phyloP scores from a whole-genome alignment of 176 grass and related monocot genomes.

The Raddia distichophylla region DNA sequence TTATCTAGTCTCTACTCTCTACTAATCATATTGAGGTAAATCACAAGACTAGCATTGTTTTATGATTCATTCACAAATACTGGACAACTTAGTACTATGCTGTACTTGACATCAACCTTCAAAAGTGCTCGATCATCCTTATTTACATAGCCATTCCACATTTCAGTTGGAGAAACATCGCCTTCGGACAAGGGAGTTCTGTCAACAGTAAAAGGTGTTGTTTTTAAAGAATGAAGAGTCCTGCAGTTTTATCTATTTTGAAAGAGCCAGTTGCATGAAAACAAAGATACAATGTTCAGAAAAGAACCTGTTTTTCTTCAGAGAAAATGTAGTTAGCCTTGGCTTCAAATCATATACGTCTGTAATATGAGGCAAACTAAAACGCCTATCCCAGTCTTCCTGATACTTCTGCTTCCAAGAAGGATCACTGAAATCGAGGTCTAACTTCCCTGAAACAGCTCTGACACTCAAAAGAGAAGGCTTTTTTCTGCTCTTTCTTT shows the following conservation, averaged over 20 bases:
- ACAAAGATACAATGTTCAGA: background rate
- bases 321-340: slow-evolving; percentile 78
- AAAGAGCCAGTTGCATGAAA: slow-evolving; percentile 23
- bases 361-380: slow-evolving; percentile 80
- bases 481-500: slow-evolving; percentile 41
- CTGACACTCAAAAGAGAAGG: slow-evolving; percentile 26
- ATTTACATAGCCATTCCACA: slow-evolving; percentile 85
- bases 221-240: background rate
- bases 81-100: slow-evolving; percentile 15
- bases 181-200: slow-evolving; percentile 58
- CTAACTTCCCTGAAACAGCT: slow-evolving; percentile 41
- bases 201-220: slow-evolving; percentile 34
- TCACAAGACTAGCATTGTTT: slow-evolving; percentile 20
- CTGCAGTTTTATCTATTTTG: slow-evolving; percentile 25
- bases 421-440: slow-evolving; percentile 74
- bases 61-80: slow-evolving; percentile 36
- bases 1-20: background rate
- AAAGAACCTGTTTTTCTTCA: slow-evolving; percentile 79
- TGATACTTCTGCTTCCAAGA: slow-evolving; percentile 74
- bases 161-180: slow-evolving; percentile 50
- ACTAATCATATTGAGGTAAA: background rate
- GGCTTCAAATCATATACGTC: slow-evolving; percentile 88
- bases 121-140: slow-evolving; percentile 89
- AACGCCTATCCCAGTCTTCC: slow-evolving; percentile 74
- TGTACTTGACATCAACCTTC: slow-evolving; percentile 62